Evolutionary conservation across 73 alveolate genomes (phyloP), one percentile per base, ranked within the genome.

Genomic region (Paramecium caudatum): DNA sequence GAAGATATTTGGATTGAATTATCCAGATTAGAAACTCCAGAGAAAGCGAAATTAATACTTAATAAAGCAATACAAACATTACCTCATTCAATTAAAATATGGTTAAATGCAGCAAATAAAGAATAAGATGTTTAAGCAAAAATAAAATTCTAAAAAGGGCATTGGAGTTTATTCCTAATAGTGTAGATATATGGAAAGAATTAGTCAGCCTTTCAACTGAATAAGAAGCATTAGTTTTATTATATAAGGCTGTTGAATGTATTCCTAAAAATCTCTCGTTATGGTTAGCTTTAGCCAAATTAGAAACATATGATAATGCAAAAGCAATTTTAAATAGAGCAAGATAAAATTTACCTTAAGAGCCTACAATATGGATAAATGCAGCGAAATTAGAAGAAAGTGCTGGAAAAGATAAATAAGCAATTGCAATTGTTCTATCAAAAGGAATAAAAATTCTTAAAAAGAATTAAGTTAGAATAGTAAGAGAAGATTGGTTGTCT

Each of bases 1-100:
- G 99, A 98, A 83, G 99, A 98, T 92, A 87, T 98, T 39, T 98
- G 99, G 99, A 90, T 95, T 43, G 99, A 98, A 82, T 96, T 98
- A 69, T 96, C 99, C 23, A 91, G 97, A 78, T 93, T 98, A 25
- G 93, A 94, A 34, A 96, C 98, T n/a, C 91, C 96, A 5, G 97
- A 94, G 10, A 94, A 98, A 81, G 96, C 97, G 0, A 94, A 94
- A 62, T 92, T 84, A 33, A 81, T 98, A 21, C 83, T 98, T 17
- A 94, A 93, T 15, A 95, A 96, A 70, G 99, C 99, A 16, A 85
- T 96, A 15, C 62, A 47, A 13, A 90, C 90, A 41, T 84, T 96
- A 32, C 99, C 99, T 6, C 94, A 94, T 82, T 92, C 98, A 49
- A 90, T 90, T 36, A 97, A 96, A 80, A 91, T 98, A n/a, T 98